Percentiles rank a stretch among this genome's conserved stretches.
Conservation (phyloP, 2,329 filamentous ascomycete genomes). For the Cercospora sesami region DNA sequence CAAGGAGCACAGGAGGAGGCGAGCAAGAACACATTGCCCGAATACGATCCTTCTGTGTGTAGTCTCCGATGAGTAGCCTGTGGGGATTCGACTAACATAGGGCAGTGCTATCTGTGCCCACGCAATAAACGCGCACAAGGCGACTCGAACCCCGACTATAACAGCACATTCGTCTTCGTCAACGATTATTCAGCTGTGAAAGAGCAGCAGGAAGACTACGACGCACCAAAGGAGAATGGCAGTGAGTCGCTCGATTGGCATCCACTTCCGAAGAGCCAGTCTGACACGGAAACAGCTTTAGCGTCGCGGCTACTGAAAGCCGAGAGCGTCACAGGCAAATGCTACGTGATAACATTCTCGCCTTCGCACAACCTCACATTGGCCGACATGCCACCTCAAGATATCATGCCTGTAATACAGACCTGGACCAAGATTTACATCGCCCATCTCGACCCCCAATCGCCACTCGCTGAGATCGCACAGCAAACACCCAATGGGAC, state of each 20-base stretch:
- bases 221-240: slow-evolving; percentile 51
- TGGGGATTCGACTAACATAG: slow-evolving; percentile 20
- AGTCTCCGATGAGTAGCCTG: slow-evolving; percentile 4
- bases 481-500: slow-evolving; percentile 45
- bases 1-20: slow-evolving; percentile 63
- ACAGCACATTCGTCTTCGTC: slow-evolving; percentile 87
- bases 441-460: slow-evolving; percentile 71
- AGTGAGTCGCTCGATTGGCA: slow-evolving; percentile 41
- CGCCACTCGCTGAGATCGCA: slow-evolving; percentile 58
- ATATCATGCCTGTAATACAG: slow-evolving; percentile 80
- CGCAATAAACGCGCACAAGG: slow-evolving; percentile 86
- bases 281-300: slow-evolving; percentile 54
- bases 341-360: slow-evolving; percentile 95
- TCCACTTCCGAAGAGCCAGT: background rate
- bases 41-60: slow-evolving; percentile 68
- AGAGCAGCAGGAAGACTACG: slow-evolving; percentile 83
- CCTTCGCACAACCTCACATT: slow-evolving; percentile 87
- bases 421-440: slow-evolving; percentile 92
- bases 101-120: slow-evolving; percentile 88
- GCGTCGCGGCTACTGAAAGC: slow-evolving; percentile 76
- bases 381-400: slow-evolving; percentile 74
- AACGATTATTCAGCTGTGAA: slow-evolving; percentile 98
- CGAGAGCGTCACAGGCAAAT: slow-evolving; percentile 87
- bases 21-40: slow-evolving; percentile 57
- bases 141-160: slow-evolving; percentile 81